Conservation (phyloP, 2,329 filamentous ascomycete genomes). For the Akanthomyces lecanii region DNA sequence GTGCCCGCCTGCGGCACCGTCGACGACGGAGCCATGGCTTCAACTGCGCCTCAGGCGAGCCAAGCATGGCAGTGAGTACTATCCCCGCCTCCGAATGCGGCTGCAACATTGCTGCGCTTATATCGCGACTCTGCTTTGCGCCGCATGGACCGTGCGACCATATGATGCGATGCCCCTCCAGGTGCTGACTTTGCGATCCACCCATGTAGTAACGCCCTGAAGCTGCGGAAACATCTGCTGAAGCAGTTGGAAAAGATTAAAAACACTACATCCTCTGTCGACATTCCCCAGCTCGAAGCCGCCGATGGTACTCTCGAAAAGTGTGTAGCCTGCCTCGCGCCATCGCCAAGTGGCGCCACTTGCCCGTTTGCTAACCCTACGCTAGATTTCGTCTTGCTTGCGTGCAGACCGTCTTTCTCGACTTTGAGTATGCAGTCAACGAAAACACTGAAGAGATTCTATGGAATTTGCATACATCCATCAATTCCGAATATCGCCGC, state of each 20-base stretch:
- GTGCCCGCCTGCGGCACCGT: neutral
- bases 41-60: constrained; percentile 29
- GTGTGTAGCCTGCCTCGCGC: constrained; percentile 28
- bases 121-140: neutral
- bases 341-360: constrained; percentile 5
- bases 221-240: constrained; percentile 38
- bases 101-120: neutral
- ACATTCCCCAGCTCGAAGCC: constrained; percentile 40
- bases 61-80: constrained; percentile 38
- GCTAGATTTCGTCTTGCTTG: constrained; percentile 65
- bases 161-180: constrained; percentile 9
- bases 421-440: constrained; percentile 62
- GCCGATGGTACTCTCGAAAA: constrained; percentile 41
- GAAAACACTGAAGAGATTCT: constrained; percentile 65
- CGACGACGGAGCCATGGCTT: constrained; percentile 17
- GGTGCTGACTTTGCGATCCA: constrained; percentile 18
- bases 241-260: constrained; percentile 43
- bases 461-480: constrained; percentile 73
- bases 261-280: constrained; percentile 32
- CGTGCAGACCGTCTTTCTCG: constrained; percentile 66
- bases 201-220: constrained; percentile 37
- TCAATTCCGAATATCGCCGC: constrained; percentile 75
- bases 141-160: constrained; percentile 1
- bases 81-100: neutral
- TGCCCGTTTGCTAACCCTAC: constrained; percentile 17